Percentiles rank a stretch among this genome's conserved stretches.
Conservation (phyloP, 208 protist species). For the Endotrypanum monterogeii region DNA sequence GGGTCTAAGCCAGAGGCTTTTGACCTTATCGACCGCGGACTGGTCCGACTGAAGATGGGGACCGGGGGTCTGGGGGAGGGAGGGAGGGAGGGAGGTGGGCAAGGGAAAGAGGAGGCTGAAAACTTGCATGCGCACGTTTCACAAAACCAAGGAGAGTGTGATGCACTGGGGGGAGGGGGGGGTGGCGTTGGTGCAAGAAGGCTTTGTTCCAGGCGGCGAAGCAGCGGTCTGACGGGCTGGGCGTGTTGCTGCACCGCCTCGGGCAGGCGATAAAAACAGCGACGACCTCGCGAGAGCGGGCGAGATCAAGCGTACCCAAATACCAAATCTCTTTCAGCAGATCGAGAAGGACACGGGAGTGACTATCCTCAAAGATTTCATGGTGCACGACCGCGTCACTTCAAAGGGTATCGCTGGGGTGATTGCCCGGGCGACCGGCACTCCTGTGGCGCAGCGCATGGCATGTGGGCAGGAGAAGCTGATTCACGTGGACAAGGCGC, state of each 20-base stretch:
- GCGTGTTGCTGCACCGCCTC: constrained; percentile 80
- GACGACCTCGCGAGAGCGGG: constrained; percentile 79
- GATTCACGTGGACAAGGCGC: constrained; percentile 81
- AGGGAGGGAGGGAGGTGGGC: constrained; percentile 92
- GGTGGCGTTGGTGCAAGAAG: constrained; percentile 89
- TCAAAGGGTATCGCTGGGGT: constrained; percentile 95
- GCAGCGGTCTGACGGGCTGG: constrained; percentile 90
- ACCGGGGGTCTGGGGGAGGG: constrained; percentile 93
- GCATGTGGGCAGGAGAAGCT: constrained; percentile 91
- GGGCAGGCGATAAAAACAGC: constrained; percentile 76
- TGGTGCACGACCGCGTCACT: constrained; percentile 95
- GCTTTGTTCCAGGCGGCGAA: constrained; percentile 89
- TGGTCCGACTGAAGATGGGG: constrained; percentile 94
- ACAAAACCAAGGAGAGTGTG: constrained; percentile 79
- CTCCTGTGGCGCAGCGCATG: constrained; percentile 95
- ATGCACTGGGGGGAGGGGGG: constrained; percentile 83
- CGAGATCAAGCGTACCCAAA: constrained; percentile 81
- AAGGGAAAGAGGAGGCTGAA: constrained; percentile 87
- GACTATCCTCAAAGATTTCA: constrained; percentile 93
- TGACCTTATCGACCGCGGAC: constrained; percentile 93
- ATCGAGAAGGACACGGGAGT: constrained; percentile 82
- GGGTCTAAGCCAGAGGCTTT: constrained; percentile 96
- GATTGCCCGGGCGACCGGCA: constrained; percentile 97
- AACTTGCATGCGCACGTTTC: constrained; percentile 73
- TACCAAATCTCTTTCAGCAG: constrained; percentile 85